A percentile compares a stretch with the other conserved stretches of the same genome.
Conservation (phyloP, 768 basidiomycete species). For the Boletellus ananas region DNA sequence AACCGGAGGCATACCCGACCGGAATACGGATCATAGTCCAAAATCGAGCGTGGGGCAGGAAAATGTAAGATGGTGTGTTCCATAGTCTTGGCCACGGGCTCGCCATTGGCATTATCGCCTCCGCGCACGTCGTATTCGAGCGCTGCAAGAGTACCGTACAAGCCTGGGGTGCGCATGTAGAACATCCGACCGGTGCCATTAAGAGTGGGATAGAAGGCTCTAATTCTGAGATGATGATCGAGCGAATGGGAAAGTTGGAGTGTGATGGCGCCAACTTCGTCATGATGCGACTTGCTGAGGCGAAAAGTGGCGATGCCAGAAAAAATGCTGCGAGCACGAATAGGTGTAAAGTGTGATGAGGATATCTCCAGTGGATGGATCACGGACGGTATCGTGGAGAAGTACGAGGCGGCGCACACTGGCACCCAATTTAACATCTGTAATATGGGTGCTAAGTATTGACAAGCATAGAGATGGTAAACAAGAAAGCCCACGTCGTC, state of each 20-base stretch:
- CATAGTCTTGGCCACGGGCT: background rate
- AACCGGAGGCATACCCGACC: too few species aligned
- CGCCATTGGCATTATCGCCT: too few species aligned
- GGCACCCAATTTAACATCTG: slow-evolving; percentile 1
- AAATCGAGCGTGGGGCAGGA: background rate
- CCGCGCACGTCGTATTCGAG: slow-evolving; percentile 14
- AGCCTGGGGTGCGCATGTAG: background rate
- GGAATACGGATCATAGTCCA: slow-evolving; percentile 5
- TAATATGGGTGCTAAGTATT: too few species aligned
- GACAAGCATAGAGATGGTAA: background rate
- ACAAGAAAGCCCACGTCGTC: slow-evolving; percentile 1
- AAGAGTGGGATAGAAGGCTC: slow-evolving; percentile 11
- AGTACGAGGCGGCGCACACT: background rate
- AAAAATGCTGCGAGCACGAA: background rate
- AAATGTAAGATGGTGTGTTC: slow-evolving; percentile 7
- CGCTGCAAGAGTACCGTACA: background rate
- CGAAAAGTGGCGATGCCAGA: slow-evolving; percentile 9
- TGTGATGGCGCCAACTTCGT: slow-evolving; percentile 5
- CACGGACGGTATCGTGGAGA: slow-evolving; percentile 10
- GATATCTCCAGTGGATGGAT: slow-evolving; percentile 8
- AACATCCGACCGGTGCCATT: slow-evolving; percentile 14
- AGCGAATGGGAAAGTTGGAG: slow-evolving; percentile 5
- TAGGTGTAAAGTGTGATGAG: slow-evolving; percentile 1
- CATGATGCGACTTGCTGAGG: background rate
- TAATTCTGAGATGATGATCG: background rate